Percentiles rank a stretch among this genome's conserved stretches.
phyloP scores from a whole-genome alignment of 2,329 filamentous ascomycete genomes.

The Epichloe sp. region DNA sequence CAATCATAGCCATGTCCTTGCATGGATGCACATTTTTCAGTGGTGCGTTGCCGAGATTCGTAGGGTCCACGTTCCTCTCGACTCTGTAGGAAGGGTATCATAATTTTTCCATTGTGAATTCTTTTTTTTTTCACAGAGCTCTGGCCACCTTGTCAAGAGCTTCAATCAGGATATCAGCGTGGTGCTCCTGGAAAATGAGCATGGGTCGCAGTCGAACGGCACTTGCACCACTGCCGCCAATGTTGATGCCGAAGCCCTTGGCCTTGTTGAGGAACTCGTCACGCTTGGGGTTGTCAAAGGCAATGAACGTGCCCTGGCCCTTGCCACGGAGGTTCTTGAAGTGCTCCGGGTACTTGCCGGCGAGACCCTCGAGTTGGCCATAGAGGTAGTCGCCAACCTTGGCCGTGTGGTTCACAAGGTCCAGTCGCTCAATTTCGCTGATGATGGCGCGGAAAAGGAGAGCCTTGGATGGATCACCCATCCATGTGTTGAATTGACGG shows the following conservation, averaged over 20 bases:
- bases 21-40: neutral
- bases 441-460: conserved; percentile 80
- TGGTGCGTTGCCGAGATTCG: neutral
- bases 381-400: conserved; percentile 69
- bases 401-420: conserved; percentile 70
- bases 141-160: conserved; percentile 61
- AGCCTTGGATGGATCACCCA: conserved; percentile 79
- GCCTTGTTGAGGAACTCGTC: conserved; percentile 69
- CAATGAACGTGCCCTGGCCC: conserved; percentile 82
- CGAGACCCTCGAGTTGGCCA: conserved; percentile 52
- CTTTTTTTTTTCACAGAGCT: conserved; percentile 14
- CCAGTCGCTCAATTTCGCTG: conserved; percentile 61
- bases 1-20: neutral
- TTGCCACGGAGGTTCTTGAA: conserved; percentile 78
- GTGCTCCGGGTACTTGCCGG: conserved; percentile 58
- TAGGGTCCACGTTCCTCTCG: neutral
- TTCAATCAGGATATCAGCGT: conserved; percentile 75
- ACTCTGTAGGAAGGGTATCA: neutral
- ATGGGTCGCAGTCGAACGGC: conserved; percentile 78
- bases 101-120: too few relatives aligned
- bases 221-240: conserved; percentile 64
- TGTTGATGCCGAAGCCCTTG: conserved; percentile 73
- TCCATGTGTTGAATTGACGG: conserved; percentile 96
- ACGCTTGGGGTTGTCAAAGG: conserved; percentile 71
- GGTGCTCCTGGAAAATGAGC: conserved; percentile 84